phyloP scores from a whole-genome alignment of 2,329 filamentous ascomycete species.

The Neonectria magnoliae region DNA sequence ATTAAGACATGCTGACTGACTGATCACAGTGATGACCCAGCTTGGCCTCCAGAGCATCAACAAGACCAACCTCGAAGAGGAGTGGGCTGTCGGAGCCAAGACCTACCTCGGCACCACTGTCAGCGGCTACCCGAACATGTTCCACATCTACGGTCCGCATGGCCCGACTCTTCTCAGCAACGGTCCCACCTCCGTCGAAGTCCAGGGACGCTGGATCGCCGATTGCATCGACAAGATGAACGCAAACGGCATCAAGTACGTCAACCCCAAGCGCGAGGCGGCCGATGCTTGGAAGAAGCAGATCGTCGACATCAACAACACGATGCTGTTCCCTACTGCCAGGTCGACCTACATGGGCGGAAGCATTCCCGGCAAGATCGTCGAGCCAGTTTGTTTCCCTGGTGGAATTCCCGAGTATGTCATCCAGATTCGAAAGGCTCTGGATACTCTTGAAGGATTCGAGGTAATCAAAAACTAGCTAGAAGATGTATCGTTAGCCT shows the following conservation, averaged over 20 bases:
- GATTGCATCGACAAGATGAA: slow-evolving; percentile 61
- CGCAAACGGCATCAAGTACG: slow-evolving; percentile 56
- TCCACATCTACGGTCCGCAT: slow-evolving; percentile 65
- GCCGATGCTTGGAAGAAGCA: slow-evolving; percentile 60
- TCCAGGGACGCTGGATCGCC: slow-evolving; percentile 67
- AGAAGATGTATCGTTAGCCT: neutral
- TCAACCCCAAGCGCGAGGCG: slow-evolving; percentile 59
- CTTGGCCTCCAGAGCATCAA: slow-evolving; percentile 56
- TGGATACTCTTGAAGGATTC: slow-evolving; percentile 34
- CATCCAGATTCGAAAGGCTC: slow-evolving; percentile 32
- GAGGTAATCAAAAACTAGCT: slow-evolving; percentile 31
- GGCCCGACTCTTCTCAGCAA: slow-evolving; percentile 66
- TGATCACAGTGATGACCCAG: slow-evolving; percentile 52
- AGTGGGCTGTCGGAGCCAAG: slow-evolving; percentile 53
- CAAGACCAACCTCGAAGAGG: slow-evolving; percentile 50
- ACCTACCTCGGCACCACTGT: slow-evolving; percentile 58
- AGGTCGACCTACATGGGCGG: slow-evolving; percentile 66
- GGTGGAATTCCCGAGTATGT: slow-evolving; percentile 53
- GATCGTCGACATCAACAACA: slow-evolving; percentile 58
- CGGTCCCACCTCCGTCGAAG: slow-evolving; percentile 63
- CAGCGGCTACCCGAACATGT: slow-evolving; percentile 60
- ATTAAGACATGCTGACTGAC: slow-evolving; percentile 3
- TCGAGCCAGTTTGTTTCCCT: slow-evolving; percentile 61
- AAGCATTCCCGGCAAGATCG: slow-evolving; percentile 62
- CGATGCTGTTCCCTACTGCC: slow-evolving; percentile 59